Conservation (phyloP, 1,139 yeast genomes). For the Candida sp. region DNA sequence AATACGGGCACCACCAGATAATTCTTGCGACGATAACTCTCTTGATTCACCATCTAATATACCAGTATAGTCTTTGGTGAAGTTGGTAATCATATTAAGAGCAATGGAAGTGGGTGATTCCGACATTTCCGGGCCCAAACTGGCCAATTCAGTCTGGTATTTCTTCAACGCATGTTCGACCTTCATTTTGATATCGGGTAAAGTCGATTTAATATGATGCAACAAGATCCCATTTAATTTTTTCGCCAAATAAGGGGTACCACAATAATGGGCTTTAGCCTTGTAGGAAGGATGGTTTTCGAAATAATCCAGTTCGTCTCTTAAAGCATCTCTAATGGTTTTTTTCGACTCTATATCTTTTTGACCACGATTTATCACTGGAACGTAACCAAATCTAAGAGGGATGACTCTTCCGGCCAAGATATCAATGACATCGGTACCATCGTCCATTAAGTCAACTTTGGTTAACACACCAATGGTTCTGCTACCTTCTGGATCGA, state of each 20-base stretch:
- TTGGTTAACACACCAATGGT: conserved; percentile 97
- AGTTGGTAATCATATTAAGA: conserved; percentile 86
- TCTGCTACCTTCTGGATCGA: conserved; percentile 95
- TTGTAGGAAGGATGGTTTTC: conserved; percentile 74
- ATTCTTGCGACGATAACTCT: conserved; percentile 80
- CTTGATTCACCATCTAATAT: conserved; percentile 92
- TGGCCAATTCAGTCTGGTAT: conserved; percentile 73
- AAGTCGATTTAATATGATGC: conserved; percentile 90
- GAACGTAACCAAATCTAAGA: conserved; percentile 92
- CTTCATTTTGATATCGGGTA: conserved; percentile 91
- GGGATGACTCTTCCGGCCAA: conserved; percentile 96
- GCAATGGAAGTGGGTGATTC: conserved; percentile 91
- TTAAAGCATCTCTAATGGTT: conserved; percentile 85
- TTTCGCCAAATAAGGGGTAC: conserved; percentile 95
- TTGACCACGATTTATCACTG: conserved; percentile 97
- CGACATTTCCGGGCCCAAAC: conserved; percentile 81
- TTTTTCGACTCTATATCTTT: conserved; percentile 87
- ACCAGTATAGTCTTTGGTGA: conserved; percentile 88
- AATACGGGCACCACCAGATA: conserved; percentile 97
- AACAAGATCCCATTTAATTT: conserved; percentile 85
- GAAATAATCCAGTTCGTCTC: conserved; percentile 75
- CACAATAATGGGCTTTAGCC: conserved; percentile 88
- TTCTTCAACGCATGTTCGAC: conserved; percentile 81
- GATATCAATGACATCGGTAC: conserved; percentile 98
- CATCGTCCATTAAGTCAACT: conserved; percentile 97